These are phyloP conservation scores for Kalaharituber pfeilii DNA, from an alignment of 2,329 filamentous ascomycete species.

Conservation along the genomic window DNA sequence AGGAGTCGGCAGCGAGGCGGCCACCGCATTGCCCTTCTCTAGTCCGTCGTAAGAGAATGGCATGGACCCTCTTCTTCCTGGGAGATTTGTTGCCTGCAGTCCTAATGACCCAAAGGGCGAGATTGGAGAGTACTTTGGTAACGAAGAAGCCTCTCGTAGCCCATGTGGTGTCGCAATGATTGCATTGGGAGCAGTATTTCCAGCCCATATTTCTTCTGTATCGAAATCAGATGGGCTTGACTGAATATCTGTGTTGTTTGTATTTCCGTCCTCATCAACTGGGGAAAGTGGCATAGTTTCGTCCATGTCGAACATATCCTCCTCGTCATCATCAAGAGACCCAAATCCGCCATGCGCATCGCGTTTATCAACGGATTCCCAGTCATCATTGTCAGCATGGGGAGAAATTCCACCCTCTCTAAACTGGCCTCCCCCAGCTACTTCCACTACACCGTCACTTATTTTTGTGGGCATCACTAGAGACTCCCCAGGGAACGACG, in stretches of 20 bases:
- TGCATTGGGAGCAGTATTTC: not conserved
- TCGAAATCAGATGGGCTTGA: not conserved
- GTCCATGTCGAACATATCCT: constrained; percentile 18
- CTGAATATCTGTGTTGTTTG: not conserved
- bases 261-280: not conserved
- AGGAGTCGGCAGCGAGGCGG: not conserved
- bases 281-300: constrained; percentile 14
- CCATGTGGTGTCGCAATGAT: not conserved
- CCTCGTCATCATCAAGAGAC: constrained; percentile 12
- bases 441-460: not conserved
- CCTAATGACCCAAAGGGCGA: not conserved
- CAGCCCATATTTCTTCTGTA: not conserved
- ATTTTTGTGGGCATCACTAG: not conserved
- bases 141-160: not conserved
- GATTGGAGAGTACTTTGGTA: not conserved
- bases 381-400: not conserved
- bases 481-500: not conserved
- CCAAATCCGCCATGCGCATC: not conserved
- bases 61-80: not conserved
- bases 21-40: not conserved
- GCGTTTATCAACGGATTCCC: not conserved
- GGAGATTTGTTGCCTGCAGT: not conserved
- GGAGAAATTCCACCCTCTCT: not conserved
- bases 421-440: not conserved
- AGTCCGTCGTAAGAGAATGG: not conserved